Percentiles rank a stretch among this genome's conserved stretches.
These are phyloP conservation scores for Forsythia suspensa DNA, from an alignment of 257 asterid genomes.

Conservation along the genomic window DNA sequence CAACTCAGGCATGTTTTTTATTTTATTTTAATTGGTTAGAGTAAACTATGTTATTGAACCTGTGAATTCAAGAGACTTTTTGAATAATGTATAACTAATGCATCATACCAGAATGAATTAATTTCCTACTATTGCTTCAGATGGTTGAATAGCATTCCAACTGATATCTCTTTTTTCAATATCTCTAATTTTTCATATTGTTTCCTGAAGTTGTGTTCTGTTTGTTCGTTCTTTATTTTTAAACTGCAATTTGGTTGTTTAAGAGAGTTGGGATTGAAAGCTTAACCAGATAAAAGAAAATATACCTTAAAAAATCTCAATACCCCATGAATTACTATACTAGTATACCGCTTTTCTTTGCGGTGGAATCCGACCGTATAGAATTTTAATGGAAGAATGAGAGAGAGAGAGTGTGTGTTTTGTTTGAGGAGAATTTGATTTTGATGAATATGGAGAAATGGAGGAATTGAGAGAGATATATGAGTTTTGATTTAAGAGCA, in stretches of 20 bases:
- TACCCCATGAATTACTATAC: background rate
- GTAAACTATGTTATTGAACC: slow-evolving; percentile 1
- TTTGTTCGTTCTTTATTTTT: background rate
- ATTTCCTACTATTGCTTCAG: slow-evolving; percentile 9
- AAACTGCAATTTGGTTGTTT: background rate
- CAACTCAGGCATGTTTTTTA: slow-evolving; percentile 56
- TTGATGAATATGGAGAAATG: too few relatives aligned
- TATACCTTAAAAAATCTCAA: background rate
- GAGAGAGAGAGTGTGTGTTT: too few relatives aligned
- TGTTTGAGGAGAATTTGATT: too few relatives aligned
- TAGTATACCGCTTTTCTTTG: too few relatives aligned
- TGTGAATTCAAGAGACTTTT: background rate
- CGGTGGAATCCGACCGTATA: too few relatives aligned
- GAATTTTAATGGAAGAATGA: too few relatives aligned
- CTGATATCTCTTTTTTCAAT: slow-evolving; percentile 2
- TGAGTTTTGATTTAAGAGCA: too few relatives aligned
- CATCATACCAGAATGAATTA: background rate
- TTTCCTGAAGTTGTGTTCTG: slow-evolving; percentile 3
- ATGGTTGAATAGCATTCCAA: slow-evolving; percentile 20
- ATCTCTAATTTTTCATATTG: background rate
- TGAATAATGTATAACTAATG: background rate
- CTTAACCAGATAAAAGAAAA: background rate
- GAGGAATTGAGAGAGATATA: too few relatives aligned
- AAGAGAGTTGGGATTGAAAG: background rate
- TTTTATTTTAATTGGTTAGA: background rate